phyloP scores from a whole-genome alignment of 352 stramenopile genomes.

The Pythium aphanidermatum region DNA sequence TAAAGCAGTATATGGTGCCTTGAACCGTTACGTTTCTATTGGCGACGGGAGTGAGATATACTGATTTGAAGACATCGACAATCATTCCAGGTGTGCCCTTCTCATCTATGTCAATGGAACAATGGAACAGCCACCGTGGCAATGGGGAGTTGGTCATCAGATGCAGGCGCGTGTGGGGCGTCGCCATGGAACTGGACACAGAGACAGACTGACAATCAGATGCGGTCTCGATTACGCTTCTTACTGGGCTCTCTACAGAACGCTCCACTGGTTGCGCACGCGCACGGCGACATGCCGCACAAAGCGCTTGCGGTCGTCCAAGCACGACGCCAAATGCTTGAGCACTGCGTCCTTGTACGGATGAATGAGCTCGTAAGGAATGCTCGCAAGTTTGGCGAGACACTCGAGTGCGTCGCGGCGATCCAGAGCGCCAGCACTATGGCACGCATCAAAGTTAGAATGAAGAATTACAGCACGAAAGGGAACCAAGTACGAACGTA shows the following conservation, averaged over 20 bases:
- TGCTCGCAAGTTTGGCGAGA: conserved; percentile 65
- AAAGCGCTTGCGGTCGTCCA: conserved; percentile 86
- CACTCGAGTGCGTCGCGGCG: conserved; percentile 72
- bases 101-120: too few species aligned
- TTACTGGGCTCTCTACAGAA: conserved; percentile 45
- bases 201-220: too few species aligned
- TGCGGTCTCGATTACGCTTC: background rate
- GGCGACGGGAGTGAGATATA: too few species aligned
- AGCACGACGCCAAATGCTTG: conserved; percentile 56
- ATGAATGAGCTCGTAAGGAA: conserved; percentile 84
- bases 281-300: conserved; percentile 82
- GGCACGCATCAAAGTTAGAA: too few species aligned
- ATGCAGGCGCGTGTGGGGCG: too few species aligned
- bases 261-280: conserved; percentile 89
- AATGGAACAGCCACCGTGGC: too few species aligned
- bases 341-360: conserved; percentile 84
- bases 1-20: too few species aligned
- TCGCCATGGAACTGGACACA: too few species aligned
- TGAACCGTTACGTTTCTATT: too few species aligned
- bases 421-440: conserved; percentile 54
- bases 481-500: conserved; percentile 22
- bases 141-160: too few species aligned
- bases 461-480: background rate
- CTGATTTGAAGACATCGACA: too few species aligned
- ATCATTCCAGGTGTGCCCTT: too few species aligned